Evolutionary conservation across 1,284 basidiomycete species (phyloP).

Genomic region (Puccinia polysora): DNA sequence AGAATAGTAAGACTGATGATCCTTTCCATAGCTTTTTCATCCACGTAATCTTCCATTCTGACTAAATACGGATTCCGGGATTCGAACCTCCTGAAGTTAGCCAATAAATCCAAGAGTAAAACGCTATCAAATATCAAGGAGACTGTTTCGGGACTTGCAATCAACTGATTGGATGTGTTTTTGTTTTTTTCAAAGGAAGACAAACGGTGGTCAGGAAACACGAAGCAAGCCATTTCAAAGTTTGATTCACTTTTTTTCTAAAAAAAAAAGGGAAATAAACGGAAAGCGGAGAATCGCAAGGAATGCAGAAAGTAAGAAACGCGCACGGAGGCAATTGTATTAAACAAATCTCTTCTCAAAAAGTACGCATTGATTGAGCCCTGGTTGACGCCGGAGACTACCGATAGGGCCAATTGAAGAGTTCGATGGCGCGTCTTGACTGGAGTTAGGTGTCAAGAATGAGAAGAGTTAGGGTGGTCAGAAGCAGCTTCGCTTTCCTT

Average conservation of each 20-base stretch:
- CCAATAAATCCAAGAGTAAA: conserved; percentile 49
- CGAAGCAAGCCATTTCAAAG: neutral
- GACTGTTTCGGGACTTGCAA: conserved; percentile 44
- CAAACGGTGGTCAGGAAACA: neutral
- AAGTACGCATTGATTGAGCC: conserved; percentile 50
- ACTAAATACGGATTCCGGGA: conserved; percentile 50
- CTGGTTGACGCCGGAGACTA: conserved; percentile 48
- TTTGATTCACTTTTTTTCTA: too few species aligned
- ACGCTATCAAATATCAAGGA: conserved; percentile 45
- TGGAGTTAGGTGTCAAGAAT: conserved; percentile 1
- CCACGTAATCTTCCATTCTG: conserved; percentile 51
- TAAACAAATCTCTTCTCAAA: conserved; percentile 50
- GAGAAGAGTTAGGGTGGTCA: neutral
- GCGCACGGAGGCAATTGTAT: conserved; percentile 33
- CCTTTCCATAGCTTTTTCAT: conserved; percentile 49
- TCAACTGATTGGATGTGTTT: conserved; percentile 39
- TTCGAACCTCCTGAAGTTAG: conserved; percentile 49
- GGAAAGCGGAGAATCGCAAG: too few species aligned
- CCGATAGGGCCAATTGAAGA: conserved; percentile 48
- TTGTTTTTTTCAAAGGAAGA: neutral
- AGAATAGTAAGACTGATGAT: conserved; percentile 33
- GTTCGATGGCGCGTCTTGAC: conserved; percentile 47
- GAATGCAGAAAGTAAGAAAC: neutral
- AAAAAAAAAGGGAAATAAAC: neutral
- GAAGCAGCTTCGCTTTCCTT: neutral